A percentile compares a stretch with the other conserved stretches of the same genome.
phyloP scores from a whole-genome alignment of 305 asterid species.

The Rubia tinctorum region DNA sequence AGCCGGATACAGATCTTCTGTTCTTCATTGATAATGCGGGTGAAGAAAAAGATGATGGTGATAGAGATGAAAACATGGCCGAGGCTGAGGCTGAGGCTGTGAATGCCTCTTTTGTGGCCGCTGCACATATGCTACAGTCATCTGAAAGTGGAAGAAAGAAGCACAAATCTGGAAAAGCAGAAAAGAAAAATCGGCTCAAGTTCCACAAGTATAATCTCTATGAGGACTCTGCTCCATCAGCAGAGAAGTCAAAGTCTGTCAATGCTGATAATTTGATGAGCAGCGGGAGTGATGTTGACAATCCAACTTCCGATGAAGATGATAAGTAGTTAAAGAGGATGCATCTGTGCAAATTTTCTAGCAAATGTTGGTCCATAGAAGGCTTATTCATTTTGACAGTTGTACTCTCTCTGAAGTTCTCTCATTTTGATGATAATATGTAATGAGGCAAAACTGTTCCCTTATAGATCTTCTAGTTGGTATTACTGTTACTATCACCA shows the following conservation, averaged over 20 bases:
- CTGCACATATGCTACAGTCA: slow-evolving; percentile 49
- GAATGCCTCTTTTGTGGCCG: slow-evolving; percentile 53
- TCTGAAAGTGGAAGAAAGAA: slow-evolving; percentile 38
- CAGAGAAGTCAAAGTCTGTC: slow-evolving; percentile 15
- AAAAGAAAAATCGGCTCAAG: slow-evolving; percentile 36
- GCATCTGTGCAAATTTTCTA: neutral
- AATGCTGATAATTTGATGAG: slow-evolving; percentile 30
- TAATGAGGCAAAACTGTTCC: neutral
- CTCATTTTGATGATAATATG: neutral
- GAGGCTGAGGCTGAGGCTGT: slow-evolving; percentile 31
- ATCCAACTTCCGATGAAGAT: slow-evolving; percentile 52
- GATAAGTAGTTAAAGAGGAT: slow-evolving; percentile 11
- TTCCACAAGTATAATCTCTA: slow-evolving; percentile 36
- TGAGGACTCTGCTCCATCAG: slow-evolving; percentile 27
- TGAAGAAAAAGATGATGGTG: slow-evolving; percentile 30
- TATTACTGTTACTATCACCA: slow-evolving; percentile 43
- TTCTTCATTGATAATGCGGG: slow-evolving; percentile 65
- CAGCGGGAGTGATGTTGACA: slow-evolving; percentile 51
- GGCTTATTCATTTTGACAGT: neutral
- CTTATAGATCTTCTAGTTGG: neutral
- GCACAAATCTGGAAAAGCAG: slow-evolving; percentile 33
- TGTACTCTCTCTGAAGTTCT: too few species aligned
- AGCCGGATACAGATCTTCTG: slow-evolving; percentile 35
- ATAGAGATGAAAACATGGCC: slow-evolving; percentile 32
- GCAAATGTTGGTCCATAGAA: neutral